phyloP scores from a whole-genome alignment of 129 eudicot species.

The Cynara cardunculus region DNA sequence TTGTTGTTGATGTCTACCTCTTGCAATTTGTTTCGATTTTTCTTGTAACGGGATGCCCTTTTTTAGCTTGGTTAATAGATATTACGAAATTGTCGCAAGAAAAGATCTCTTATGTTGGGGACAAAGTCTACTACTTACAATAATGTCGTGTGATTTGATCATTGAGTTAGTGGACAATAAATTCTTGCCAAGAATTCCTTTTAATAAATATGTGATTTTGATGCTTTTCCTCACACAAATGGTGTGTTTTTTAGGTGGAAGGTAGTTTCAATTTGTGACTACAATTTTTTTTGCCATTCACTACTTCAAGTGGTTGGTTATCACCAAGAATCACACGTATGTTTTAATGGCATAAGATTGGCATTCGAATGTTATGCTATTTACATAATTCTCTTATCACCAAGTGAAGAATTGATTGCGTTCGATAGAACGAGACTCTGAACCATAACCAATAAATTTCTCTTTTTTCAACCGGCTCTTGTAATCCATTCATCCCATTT shows the following conservation, averaged over 20 bases:
- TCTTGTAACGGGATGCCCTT: neutral
- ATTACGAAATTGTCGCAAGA: neutral
- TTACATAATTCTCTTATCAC: neutral
- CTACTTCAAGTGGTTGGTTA: neutral
- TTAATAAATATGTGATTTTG: constrained; percentile 5
- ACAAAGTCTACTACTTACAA: constrained; percentile 19
- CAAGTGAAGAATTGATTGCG: neutral
- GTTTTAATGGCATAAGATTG: neutral
- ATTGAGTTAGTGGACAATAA: neutral
- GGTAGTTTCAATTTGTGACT: neutral
- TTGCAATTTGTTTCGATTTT: constrained; percentile 1
- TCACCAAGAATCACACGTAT: neutral
- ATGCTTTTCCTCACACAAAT: constrained; percentile 1
- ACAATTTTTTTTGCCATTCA: neutral
- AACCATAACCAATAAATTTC: neutral
- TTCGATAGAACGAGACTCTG: neutral
- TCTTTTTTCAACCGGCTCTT: too few species aligned
- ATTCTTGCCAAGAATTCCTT: neutral
- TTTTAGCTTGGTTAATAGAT: neutral
- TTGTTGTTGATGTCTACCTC: neutral
- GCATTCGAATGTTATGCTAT: neutral
- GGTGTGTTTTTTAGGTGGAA: neutral
- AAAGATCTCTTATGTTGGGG: neutral
- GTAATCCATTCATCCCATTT: neutral
- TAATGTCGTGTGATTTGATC: constrained; percentile 8